Conservation (phyloP, 2,329 filamentous ascomycete species). For the Colletotrichum tanaceti region DNA sequence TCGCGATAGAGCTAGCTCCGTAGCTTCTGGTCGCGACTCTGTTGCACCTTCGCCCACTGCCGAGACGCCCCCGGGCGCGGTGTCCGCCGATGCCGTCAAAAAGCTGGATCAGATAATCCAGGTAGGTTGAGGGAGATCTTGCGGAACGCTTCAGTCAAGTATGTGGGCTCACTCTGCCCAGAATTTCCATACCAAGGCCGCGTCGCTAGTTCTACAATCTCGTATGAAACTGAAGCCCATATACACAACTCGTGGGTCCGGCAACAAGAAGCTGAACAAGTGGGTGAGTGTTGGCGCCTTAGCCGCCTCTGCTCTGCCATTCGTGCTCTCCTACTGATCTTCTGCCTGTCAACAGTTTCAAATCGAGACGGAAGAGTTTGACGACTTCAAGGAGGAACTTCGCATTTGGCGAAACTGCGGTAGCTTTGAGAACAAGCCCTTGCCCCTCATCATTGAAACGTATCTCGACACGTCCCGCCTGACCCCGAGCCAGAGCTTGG, state of each 20-base stretch:
- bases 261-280: conserved; percentile 77
- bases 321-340: conserved; percentile 1
- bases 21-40: conserved; percentile 54
- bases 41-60: conserved; percentile 60
- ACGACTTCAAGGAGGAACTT: conserved; percentile 85
- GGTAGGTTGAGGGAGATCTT: conserved; percentile 59
- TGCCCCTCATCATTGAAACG: conserved; percentile 88
- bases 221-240: conserved; percentile 75
- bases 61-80: conserved; percentile 55
- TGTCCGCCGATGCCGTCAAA: conserved; percentile 73
- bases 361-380: conserved; percentile 91
- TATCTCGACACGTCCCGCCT: conserved; percentile 85
- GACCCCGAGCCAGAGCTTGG: conserved; percentile 85
- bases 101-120: conserved; percentile 95
- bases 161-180: conserved; percentile 51
- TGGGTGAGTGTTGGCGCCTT: conserved; percentile 72
- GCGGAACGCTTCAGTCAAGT: neutral
- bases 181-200: conserved; percentile 93
- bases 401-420: conserved; percentile 84
- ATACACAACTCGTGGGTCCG: conserved; percentile 57
- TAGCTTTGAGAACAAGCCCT: conserved; percentile 76
- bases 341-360: conserved; percentile 77
- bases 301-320: neutral
- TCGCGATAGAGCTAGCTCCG: conserved; percentile 58
- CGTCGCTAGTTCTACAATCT: conserved; percentile 84